These are phyloP conservation scores for Fraxinus nigra DNA, from an alignment of 305 asterid species.

Conservation along the genomic window DNA sequence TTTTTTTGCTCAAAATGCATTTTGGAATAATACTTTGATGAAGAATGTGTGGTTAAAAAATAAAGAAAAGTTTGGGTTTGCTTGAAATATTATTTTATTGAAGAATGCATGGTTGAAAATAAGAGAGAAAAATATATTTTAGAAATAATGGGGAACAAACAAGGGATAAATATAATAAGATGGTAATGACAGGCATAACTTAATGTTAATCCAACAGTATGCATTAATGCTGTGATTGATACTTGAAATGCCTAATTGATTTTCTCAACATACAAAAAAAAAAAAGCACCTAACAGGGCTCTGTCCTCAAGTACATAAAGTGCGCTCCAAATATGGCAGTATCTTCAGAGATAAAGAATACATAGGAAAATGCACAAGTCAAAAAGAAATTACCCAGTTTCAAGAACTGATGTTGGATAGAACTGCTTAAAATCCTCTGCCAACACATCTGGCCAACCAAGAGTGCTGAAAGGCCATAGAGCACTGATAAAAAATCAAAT, in stretches of 20 bases:
- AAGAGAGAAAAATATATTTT: not conserved
- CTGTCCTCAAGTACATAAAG: not conserved
- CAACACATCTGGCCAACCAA: conserved; percentile 93
- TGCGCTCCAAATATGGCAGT: conserved; percentile 8
- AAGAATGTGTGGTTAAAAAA: not conserved
- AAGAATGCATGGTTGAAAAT: not conserved
- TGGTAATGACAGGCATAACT: not conserved
- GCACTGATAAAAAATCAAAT: conserved; percentile 48
- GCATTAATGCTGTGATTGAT: conserved; percentile 15
- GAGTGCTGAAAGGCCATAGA: conserved; percentile 99
- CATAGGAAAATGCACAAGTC: conserved; percentile 12
- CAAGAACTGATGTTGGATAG: conserved; percentile 94
- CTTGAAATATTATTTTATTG: not conserved
- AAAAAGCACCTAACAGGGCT: not conserved
- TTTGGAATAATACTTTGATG: not conserved
- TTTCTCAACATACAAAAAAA: not conserved
- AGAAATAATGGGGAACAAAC: not conserved
- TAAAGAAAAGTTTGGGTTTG: not conserved
- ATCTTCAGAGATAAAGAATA: conserved; percentile 15
- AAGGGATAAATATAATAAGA: not conserved
- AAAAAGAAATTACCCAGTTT: conserved; percentile 72
- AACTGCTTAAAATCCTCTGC: conserved; percentile 75
- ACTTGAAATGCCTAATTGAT: conserved; percentile 10
- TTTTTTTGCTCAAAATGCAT: not conserved
- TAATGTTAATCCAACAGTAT: not conserved